phyloP scores from a whole-genome alignment of 2,329 filamentous ascomycete genomes.

The Fusarium acutatum region DNA sequence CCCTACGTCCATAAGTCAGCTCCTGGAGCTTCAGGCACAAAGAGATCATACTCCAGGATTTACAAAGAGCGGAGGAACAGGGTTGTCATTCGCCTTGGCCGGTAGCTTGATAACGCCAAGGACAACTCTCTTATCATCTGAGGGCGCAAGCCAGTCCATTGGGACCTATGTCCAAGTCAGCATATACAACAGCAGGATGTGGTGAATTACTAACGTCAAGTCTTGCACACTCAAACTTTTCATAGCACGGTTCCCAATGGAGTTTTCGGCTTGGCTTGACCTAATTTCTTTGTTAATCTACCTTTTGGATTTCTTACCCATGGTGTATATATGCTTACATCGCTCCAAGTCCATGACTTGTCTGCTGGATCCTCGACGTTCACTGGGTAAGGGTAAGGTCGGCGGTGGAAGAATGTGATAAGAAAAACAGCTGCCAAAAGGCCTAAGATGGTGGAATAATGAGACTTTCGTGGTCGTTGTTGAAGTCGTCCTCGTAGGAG shows the following conservation, averaged over 20 bases:
- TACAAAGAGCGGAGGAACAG: slow-evolving; percentile 45
- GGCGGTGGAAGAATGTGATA: slow-evolving; percentile 32
- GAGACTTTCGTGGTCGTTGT: slow-evolving; percentile 8
- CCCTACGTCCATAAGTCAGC: slow-evolving; percentile 44
- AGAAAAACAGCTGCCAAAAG: slow-evolving; percentile 31
- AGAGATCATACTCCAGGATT: slow-evolving; percentile 46
- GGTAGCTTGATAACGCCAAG: slow-evolving; percentile 46
- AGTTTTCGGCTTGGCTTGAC: slow-evolving; percentile 42
- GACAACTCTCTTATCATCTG: slow-evolving; percentile 40
- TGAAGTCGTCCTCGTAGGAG: slow-evolving; percentile 10
- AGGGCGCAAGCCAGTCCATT: slow-evolving; percentile 47
- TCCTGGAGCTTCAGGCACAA: background rate
- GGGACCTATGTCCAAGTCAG: slow-evolving; percentile 41
- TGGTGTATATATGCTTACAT: slow-evolving; percentile 27
- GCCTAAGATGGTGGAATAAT: slow-evolving; percentile 14
- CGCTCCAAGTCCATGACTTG: slow-evolving; percentile 40
- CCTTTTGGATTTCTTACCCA: background rate
- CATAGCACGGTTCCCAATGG: slow-evolving; percentile 46
- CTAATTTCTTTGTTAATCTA: slow-evolving; percentile 42
- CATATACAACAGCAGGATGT: background rate
- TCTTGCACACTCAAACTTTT: slow-evolving; percentile 46
- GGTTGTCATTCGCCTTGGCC: slow-evolving; percentile 41
- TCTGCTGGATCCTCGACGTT: background rate
- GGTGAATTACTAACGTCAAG: slow-evolving; percentile 41
- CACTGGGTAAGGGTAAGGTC: slow-evolving; percentile 10